Base-by-base conservation (phyloP, 192 early-diverging fungal genomes). In the Hyaloraphidium curvatum region DNA sequence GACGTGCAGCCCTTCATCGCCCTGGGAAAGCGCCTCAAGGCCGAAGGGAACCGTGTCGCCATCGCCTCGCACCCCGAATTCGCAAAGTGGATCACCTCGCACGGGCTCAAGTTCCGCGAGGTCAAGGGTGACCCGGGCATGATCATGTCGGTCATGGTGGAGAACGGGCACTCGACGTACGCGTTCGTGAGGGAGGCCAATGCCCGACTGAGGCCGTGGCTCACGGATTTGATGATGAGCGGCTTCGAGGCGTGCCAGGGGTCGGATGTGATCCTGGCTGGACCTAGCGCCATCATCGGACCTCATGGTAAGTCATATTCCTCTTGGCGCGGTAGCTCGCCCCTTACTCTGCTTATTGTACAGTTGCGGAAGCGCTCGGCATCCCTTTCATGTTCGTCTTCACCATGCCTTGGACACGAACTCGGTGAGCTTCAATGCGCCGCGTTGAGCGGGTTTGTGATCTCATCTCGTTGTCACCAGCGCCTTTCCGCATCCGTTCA, bases 331-430 rank as follows among this genome's bases (percentile, higher is more conserved):
- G n/a, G n/a, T n/a, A n/a, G n/a, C n/a, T n/a, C n/a, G n/a, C n/a
- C n/a, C n/a, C n/a, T n/a, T n/a, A n/a, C n/a, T n/a, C n/a, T n/a
- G n/a, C n/a, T n/a, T n/a, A n/a, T n/a, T n/a, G n/a, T n/a, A n/a
- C n/a, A n/a, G n/a, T n/a, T n/a, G n/a, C n/a, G n/a, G n/a, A n/a
- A n/a, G n/a, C n/a, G n/a, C n/a, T n/a, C n/a, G n/a, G n/a, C n/a
- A 69, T 84, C 28, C 76, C 81, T 30, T 79, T 75, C 52, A 79
- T 79, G 60, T 48, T 69, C 19, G 71, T 78, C 17, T 79, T 84
- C 56, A 70, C 81, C 4, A 80, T 85, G 76, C 81, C 81, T 2
- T 82, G 80, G 83, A 81, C 76, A n/a, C 62, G 77, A 7, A 85
- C 83, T n/a, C 57, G 70, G n/a, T n/a, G n/a, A n/a, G n/a, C n/a